phyloP scores from a whole-genome alignment of 148 eudicot species.

The Vaccinium macrocarpon region DNA sequence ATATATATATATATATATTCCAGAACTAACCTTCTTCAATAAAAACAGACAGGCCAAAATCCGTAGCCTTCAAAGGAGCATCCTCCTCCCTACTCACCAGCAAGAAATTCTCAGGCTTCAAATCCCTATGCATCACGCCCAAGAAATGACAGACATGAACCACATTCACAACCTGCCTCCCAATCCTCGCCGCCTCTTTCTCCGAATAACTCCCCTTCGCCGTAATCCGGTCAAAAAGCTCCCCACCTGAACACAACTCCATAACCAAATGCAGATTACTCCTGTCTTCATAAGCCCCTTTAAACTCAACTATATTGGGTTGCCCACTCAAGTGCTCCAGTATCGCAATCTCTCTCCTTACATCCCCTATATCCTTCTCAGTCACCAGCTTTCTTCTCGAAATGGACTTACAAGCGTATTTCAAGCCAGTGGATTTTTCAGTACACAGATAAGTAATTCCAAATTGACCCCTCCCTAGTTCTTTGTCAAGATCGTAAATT shows the following conservation, averaged over 20 bases:
- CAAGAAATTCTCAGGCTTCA: slow-evolving; percentile 96
- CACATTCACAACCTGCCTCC: slow-evolving; percentile 81
- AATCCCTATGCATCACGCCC: slow-evolving; percentile 95
- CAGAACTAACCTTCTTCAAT: slow-evolving; percentile 63
- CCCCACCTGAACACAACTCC: slow-evolving; percentile 88
- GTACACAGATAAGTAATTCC: slow-evolving; percentile 72
- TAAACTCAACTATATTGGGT: slow-evolving; percentile 81
- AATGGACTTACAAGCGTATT: slow-evolving; percentile 79
- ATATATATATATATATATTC: neutral
- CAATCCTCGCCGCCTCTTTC: slow-evolving; percentile 76
- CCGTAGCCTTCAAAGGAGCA: slow-evolving; percentile 71
- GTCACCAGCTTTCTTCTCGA: slow-evolving; percentile 51
- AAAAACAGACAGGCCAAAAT: slow-evolving; percentile 90
- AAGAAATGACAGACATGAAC: slow-evolving; percentile 93
- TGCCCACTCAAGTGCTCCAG: slow-evolving; percentile 78
- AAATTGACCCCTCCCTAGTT: slow-evolving; percentile 84
- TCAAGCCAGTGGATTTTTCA: slow-evolving; percentile 46
- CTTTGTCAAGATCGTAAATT: slow-evolving; percentile 51
- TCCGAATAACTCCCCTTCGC: slow-evolving; percentile 62
- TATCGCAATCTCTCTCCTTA: slow-evolving; percentile 61
- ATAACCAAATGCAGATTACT: slow-evolving; percentile 58
- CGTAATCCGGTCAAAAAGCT: slow-evolving; percentile 72
- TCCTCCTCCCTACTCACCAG: slow-evolving; percentile 42
- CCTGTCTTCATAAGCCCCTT: slow-evolving; percentile 73
- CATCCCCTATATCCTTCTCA: slow-evolving; percentile 58